Evolutionary conservation across 164 flowering plant genomes (phyloP).

Genomic region (Malania oleifera): DNA sequence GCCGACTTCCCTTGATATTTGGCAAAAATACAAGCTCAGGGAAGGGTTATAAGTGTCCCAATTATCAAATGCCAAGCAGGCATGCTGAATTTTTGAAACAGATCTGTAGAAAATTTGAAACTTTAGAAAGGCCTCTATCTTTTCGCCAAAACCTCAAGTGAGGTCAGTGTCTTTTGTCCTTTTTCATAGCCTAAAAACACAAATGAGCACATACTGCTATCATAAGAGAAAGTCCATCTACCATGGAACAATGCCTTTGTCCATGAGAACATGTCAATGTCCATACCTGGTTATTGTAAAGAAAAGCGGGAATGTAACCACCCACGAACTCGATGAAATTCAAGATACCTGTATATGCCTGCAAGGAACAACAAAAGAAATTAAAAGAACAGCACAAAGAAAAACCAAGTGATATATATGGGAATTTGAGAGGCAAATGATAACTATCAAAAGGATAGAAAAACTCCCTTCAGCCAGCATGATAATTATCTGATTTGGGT

Average conservation of each 20-base stretch:
- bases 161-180: neutral
- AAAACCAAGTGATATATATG: neutral
- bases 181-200: neutral
- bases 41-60: too few species aligned
- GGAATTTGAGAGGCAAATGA: neutral
- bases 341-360: slow-evolving; percentile 77
- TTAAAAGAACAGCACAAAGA: neutral
- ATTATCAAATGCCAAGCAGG: too few species aligned
- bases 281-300: slow-evolving; percentile 90
- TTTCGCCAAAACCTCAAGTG: neutral
- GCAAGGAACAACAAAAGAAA: slow-evolving; percentile 21
- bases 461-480: neutral
- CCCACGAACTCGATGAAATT: slow-evolving; percentile 60
- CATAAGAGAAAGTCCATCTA: too few species aligned
- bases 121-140: too few species aligned
- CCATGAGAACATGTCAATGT: neutral
- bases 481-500: too few species aligned
- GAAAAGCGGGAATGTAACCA: slow-evolving; percentile 54
- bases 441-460: slow-evolving; percentile 1
- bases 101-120: too few species aligned
- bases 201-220: too few species aligned
- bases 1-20: too few species aligned
- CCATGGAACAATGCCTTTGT: neutral
- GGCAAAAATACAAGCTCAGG: too few species aligned
- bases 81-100: too few species aligned